A percentile compares a stretch with the other conserved stretches of the same genome.
Conservation (phyloP, 1,284 basidiomycete genomes). For the Rhodotorula sp. region DNA sequence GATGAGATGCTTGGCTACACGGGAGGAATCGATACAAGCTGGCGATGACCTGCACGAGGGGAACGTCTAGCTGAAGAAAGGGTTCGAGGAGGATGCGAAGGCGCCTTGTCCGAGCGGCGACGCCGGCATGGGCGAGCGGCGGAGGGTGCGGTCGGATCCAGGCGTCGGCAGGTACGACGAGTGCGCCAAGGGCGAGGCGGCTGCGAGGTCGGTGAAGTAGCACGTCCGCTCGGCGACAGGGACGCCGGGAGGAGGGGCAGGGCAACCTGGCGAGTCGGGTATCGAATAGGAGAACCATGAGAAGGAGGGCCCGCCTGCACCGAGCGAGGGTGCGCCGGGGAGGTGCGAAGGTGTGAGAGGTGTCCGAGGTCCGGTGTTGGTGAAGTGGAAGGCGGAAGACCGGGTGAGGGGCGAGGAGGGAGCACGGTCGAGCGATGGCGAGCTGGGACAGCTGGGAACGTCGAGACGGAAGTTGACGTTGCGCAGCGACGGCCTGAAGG, state of each 20-base stretch:
- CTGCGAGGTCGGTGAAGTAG: constrained; percentile 12
- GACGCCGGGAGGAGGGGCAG: constrained; percentile 4
- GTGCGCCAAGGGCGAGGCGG: constrained; percentile 8
- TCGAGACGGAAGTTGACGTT: constrained; percentile 3
- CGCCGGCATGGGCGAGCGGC: constrained; percentile 1
- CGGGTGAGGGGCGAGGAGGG: constrained; percentile 27
- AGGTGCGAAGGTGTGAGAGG: constrained; percentile 40
- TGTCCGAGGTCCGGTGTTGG: constrained; percentile 30
- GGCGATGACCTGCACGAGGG: constrained; percentile 7
- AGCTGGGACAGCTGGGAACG: neutral
- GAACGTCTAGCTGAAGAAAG: constrained; percentile 14
- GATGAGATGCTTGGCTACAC: no score
- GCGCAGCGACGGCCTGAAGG: constrained; percentile 4
- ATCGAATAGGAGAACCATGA: constrained; percentile 21
- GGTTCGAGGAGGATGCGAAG: constrained; percentile 12
- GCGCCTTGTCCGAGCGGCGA: constrained; percentile 21
- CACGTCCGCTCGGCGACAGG: constrained; percentile 8
- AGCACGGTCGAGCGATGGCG: neutral
- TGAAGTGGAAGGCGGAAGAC: constrained; percentile 30
- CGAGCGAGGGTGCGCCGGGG: constrained; percentile 30
- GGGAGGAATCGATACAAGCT: neutral
- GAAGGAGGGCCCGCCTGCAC: constrained; percentile 15
- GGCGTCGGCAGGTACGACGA: constrained; percentile 15
- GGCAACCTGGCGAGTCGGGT: constrained; percentile 27
- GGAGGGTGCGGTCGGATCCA: constrained; percentile 1